Evolutionary conservation across 2,329 filamentous ascomycete species (phyloP).

Genomic region (Chaetomium globosum): DNA sequence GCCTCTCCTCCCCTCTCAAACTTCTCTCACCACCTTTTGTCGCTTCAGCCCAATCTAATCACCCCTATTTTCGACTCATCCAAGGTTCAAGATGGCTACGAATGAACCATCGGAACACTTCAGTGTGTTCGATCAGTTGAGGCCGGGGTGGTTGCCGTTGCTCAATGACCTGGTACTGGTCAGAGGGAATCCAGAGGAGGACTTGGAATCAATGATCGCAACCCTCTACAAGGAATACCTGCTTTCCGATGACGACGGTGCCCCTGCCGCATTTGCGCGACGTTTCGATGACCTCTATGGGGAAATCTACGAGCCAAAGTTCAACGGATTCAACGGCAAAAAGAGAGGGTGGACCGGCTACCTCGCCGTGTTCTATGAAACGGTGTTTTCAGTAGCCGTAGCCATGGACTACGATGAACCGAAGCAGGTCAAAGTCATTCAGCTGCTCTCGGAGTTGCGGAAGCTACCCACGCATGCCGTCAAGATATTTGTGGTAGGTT

Average conservation of each 20-base stretch:
- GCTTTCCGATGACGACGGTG: constrained; percentile 4
- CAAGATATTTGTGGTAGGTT: constrained; percentile 16
- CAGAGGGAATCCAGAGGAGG: not conserved
- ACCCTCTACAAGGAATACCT: constrained; percentile 8
- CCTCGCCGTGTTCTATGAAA: constrained; percentile 8
- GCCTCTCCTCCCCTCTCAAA: no score
- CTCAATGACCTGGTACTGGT: not conserved
- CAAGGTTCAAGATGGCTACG: no score
- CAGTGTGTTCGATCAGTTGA: not conserved
- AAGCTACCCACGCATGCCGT: constrained; percentile 2
- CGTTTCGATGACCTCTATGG: constrained; percentile 20
- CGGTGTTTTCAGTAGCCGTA: not conserved
- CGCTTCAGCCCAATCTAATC: no score
- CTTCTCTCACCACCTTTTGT: no score
- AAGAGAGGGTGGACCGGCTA: constrained; percentile 23
- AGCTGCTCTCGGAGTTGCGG: constrained; percentile 12
- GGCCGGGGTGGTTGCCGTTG: not conserved
- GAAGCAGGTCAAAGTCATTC: constrained; percentile 12
- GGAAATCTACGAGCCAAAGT: constrained; percentile 8
- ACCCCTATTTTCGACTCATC: no score
- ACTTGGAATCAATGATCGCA: not conserved
- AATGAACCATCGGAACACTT: no score
- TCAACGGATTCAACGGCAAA: constrained; percentile 16
- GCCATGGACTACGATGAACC: constrained; percentile 17
- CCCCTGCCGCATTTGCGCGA: not conserved